Evolutionary conservation across 805 yeast species (phyloP), one percentile per base, ranked within the genome.

Genomic region (Lipomyces lipofer): DNA sequence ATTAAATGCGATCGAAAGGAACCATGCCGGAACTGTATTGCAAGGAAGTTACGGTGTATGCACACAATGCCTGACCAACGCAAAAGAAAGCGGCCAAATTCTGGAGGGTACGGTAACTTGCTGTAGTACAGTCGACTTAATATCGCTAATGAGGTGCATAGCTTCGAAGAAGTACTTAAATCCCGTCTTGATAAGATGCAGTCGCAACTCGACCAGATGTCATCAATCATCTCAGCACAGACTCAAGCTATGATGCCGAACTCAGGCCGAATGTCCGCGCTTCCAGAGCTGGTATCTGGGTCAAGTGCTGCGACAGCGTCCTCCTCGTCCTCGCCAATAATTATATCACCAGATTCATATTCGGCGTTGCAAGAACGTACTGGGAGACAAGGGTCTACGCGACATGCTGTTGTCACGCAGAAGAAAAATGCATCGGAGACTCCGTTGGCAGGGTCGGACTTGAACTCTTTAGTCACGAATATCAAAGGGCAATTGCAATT

Each of bases 141-240:
- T 3, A 13, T 13, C 17, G 28, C 19, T 30, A 17, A 5, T 19
- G n/a, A 4, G 10, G 21, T 4, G n/a, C 35, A 6, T 28, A 45
- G 49, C 2, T 17, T 13, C 29, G 49, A 32, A 10, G 32, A 24
- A n/a, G 54, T 38, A 22, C 25, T 52, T 32, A 30, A 19, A 25
- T 21, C 28, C 12, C 45, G 51, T 13, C 49, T 54, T 15, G 54
- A 54, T 42, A 38, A 42, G 15, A 54, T 54, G 58, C 58, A 54
- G 42, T n/a, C 21, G 12, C 58, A 54, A 44, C 54, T 54, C 4
- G 58, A 54, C 29, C 15, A 15, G n/a, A 40, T 54, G n/a, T n/a
- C n/a, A n/a, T n/a, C n/a, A n/a, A n/a, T n/a, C 15, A 21, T 10
- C 13, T 17, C 44, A 8, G 9, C 9, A 8, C 8, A 24, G 9